These are phyloP conservation scores for Osmanthus fragrans DNA, from an alignment of 257 asterid genomes.

Conservation along the genomic window DNA sequence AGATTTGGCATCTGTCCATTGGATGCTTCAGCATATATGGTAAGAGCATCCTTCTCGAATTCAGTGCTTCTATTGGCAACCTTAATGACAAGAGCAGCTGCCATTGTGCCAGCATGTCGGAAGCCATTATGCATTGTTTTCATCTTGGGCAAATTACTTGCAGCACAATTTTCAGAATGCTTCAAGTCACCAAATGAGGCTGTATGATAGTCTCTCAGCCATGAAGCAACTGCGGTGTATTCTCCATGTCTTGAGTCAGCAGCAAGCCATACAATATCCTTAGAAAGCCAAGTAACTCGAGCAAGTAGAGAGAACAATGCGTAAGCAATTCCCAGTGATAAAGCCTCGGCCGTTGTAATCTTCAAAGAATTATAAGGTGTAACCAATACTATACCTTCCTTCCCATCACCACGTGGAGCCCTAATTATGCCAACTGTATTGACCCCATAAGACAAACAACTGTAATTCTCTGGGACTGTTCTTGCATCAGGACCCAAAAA, in stretches of 20 bases:
- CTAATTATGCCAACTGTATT: constrained; percentile 87
- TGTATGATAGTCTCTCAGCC: constrained; percentile 83
- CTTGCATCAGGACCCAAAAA: constrained; percentile 71
- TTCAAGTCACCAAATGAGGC: constrained; percentile 59
- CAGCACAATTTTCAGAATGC: constrained; percentile 40
- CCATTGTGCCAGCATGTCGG: constrained; percentile 97
- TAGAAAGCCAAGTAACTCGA: constrained; percentile 93
- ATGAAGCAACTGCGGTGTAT: constrained; percentile 79
- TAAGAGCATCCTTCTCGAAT: constrained; percentile 67
- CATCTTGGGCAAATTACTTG: constrained; percentile 26
- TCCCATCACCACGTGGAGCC: constrained; percentile 95
- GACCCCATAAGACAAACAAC: constrained; percentile 63
- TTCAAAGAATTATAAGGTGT: constrained; percentile 82
- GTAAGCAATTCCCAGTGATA: constrained; percentile 83
- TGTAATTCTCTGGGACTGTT: constrained; percentile 51
- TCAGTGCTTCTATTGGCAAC: constrained; percentile 59
- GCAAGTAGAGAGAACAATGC: constrained; percentile 83
- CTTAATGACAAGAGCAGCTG: constrained; percentile 93
- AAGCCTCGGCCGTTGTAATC: constrained; percentile 64
- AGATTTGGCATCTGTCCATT: constrained; percentile 99
- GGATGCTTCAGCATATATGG: constrained; percentile 91
- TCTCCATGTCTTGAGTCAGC: constrained; percentile 90
- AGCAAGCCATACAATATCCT: constrained; percentile 96
- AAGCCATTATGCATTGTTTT: constrained; percentile 42
- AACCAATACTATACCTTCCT: constrained; percentile 92